Conservation (phyloP, 805 yeast species). For the Ogataea paraovalis region DNA sequence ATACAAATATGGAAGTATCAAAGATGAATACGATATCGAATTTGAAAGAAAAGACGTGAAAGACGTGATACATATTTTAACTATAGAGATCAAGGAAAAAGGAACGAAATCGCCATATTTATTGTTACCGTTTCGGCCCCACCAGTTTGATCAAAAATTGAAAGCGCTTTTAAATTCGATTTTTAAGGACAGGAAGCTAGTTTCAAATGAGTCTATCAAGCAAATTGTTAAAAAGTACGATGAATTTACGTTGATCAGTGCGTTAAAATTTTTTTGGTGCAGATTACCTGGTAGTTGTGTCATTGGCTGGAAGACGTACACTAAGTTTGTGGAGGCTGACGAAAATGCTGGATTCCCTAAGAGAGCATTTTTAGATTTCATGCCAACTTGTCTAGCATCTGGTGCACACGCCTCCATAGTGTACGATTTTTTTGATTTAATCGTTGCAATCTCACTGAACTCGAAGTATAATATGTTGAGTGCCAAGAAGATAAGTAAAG, state of each 20-base stretch:
- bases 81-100: constrained; percentile 64
- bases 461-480: constrained; percentile 73
- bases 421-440: constrained; percentile 78
- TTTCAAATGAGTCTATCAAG: constrained; percentile 37
- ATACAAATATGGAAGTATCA: constrained; percentile 20
- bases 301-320: constrained; percentile 82
- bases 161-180: constrained; percentile 52
- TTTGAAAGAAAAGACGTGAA: constrained; percentile 65
- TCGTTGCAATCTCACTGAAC: constrained; percentile 74
- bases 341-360: constrained; percentile 62
- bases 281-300: constrained; percentile 75
- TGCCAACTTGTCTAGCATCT: constrained; percentile 80
- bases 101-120: constrained; percentile 68
- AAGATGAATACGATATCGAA: constrained; percentile 32
- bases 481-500: constrained; percentile 73
- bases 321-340: constrained; percentile 63
- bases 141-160: constrained; percentile 56
- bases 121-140: constrained; percentile 73
- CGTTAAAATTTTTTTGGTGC: constrained; percentile 82
- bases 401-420: constrained; percentile 89
- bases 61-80: constrained; percentile 63
- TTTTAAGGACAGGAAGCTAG: constrained; percentile 50
- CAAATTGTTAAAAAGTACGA: constrained; percentile 49
- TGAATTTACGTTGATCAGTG: constrained; percentile 67
- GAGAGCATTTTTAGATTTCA: constrained; percentile 69